Percentiles rank a stretch among this genome's conserved stretches.
phyloP scores from a whole-genome alignment of 2,329 filamentous ascomycete genomes.

The Fusarium nygamai region DNA sequence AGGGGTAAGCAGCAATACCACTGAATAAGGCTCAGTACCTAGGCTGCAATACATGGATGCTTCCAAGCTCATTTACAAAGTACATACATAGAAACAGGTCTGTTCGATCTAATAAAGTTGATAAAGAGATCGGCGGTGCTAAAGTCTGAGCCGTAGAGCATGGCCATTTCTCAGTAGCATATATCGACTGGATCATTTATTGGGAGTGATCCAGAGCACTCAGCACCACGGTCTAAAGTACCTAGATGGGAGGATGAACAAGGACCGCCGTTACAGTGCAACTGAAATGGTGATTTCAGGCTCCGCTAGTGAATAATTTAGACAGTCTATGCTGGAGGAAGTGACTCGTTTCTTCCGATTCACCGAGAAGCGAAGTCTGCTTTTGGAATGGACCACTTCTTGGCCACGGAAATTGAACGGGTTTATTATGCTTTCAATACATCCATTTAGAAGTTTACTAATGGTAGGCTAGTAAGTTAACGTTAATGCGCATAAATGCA shows the following conservation, averaged over 20 bases:
- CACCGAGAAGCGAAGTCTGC: neutral
- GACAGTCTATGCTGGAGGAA: neutral
- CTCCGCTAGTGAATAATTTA: neutral
- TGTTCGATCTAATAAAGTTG: neutral
- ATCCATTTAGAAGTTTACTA: neutral
- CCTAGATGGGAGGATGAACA: neutral
- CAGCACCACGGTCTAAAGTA: neutral
- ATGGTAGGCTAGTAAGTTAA: neutral
- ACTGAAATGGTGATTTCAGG: neutral
- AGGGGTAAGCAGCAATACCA: constrained; percentile 9
- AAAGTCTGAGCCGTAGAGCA: constrained; percentile 2
- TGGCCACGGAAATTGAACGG: neutral
- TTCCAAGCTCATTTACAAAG: constrained; percentile 2
- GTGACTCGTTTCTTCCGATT: neutral
- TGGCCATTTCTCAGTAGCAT: neutral
- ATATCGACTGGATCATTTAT: neutral
- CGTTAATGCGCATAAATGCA: neutral
- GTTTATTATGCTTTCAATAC: neutral
- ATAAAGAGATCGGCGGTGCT: neutral
- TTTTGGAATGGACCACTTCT: neutral
- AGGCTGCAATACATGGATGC: neutral
- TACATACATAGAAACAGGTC: neutral
- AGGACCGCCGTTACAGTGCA: neutral
- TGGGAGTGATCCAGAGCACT: constrained; percentile 1
- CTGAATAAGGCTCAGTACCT: neutral